A percentile compares a stretch with the other conserved stretches of the same genome.
Conservation (phyloP, 2,329 filamentous ascomycete species). For the Byssochlamys sp. region DNA sequence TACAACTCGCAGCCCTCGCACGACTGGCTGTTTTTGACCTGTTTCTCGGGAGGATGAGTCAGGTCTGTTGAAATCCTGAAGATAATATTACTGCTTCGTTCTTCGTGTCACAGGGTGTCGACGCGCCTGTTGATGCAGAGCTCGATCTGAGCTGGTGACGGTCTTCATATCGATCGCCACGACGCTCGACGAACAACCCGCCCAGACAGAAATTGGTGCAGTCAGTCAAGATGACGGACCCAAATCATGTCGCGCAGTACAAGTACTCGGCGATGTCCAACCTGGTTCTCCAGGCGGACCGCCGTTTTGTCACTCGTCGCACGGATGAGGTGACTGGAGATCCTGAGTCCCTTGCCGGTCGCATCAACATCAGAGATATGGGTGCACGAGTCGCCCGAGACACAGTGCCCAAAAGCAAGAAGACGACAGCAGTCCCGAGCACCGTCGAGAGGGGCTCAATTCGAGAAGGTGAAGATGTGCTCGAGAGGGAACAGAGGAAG, state of each 20-base stretch:
- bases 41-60: slow-evolving; percentile 25
- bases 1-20: slow-evolving; percentile 18
- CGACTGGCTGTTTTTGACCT: slow-evolving; percentile 16
- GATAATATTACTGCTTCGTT: slow-evolving; percentile 14
- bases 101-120: slow-evolving; percentile 19
- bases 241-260: slow-evolving; percentile 80
- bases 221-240: slow-evolving; percentile 54
- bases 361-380: slow-evolving; percentile 91
- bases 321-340: slow-evolving; percentile 94
- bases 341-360: slow-evolving; percentile 89
- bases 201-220: background rate
- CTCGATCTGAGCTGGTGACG: slow-evolving; percentile 21
- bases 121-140: slow-evolving; percentile 25
- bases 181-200: background rate
- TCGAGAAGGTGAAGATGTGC: slow-evolving; percentile 71
- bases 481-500: slow-evolving; percentile 77
- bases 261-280: slow-evolving; percentile 99
- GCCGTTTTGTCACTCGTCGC: slow-evolving; percentile 83
- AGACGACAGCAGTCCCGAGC: slow-evolving; percentile 53
- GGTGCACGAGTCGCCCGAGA: slow-evolving; percentile 74
- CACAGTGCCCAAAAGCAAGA: slow-evolving; percentile 70
- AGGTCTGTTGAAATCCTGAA: slow-evolving; percentile 23
- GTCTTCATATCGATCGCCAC: slow-evolving; percentile 17
- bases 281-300: slow-evolving; percentile 99
- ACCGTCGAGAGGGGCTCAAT: slow-evolving; percentile 66